Evolutionary conservation across 306 rosid genomes (phyloP).

Genomic region (Ormosia emarginata): DNA sequence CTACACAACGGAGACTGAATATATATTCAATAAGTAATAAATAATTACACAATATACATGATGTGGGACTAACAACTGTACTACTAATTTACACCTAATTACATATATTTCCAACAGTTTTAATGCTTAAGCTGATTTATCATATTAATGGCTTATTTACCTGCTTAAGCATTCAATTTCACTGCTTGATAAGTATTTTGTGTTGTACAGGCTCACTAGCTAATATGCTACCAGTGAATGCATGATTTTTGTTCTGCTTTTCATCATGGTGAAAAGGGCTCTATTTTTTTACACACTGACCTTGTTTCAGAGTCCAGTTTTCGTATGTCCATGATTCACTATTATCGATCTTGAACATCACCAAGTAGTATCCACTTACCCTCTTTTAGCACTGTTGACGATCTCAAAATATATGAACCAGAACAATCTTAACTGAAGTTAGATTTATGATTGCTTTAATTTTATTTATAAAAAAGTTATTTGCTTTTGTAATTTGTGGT

Average conservation of each 20-base stretch:
- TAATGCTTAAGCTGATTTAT: neutral
- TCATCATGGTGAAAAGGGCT: neutral
- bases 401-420: neutral
- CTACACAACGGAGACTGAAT: no score
- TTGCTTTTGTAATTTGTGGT: neutral
- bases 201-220: neutral
- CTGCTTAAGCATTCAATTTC: neutral
- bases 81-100: no score
- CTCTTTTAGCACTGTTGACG: neutral
- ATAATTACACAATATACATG: no score
- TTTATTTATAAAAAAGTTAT: conserved; percentile 12
- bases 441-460: neutral
- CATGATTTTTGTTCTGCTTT: neutral
- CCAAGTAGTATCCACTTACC: neutral
- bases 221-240: neutral
- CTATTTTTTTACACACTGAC: neutral
- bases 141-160: neutral
- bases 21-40: no score
- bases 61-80: no score
- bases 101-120: no score
- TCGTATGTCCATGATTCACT: neutral
- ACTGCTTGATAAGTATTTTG: neutral
- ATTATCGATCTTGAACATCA: neutral
- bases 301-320: neutral
- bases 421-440: neutral